Percentiles rank a stretch among this genome's conserved stretches.
Conservation (phyloP, 495 filamentous ascomycete species). For the Xylaria bambusicola region DNA sequence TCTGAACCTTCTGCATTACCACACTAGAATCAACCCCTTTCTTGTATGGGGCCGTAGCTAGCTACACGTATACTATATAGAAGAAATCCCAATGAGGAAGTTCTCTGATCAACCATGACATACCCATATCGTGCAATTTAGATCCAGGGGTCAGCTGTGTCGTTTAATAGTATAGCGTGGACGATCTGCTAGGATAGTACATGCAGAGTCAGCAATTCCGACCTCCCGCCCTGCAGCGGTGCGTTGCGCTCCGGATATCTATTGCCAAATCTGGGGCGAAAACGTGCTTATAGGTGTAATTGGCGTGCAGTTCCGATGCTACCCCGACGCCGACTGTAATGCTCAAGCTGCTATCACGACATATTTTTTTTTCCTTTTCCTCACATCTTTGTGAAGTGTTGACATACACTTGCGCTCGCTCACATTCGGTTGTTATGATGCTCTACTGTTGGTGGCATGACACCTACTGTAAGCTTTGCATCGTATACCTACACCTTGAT, state of each 20-base stretch:
- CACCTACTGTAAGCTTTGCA: too few relatives aligned
- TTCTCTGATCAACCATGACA: neutral
- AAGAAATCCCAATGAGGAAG: conserved; percentile 6
- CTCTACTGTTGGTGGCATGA: too few relatives aligned
- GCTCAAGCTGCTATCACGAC: too few relatives aligned
- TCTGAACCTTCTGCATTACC: neutral
- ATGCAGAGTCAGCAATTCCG: conserved; percentile 15
- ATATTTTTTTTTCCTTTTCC: too few relatives aligned
- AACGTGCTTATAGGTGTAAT: conserved; percentile 6
- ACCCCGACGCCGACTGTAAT: conserved; percentile 16
- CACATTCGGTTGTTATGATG: too few relatives aligned
- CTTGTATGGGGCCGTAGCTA: neutral
- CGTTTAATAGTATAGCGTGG: neutral
- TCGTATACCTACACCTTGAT: too few relatives aligned
- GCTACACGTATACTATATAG: too few relatives aligned
- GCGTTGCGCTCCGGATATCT: conserved; percentile 8
- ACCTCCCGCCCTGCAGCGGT: neutral
- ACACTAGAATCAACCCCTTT: neutral
- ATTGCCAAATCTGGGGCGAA: conserved; percentile 9
- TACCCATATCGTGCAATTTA: neutral
- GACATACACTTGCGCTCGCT: too few relatives aligned
- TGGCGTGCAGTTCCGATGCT: conserved; percentile 10
- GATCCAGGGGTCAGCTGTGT: neutral
- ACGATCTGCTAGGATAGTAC: neutral
- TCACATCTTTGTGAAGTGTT: too few relatives aligned